Conservation (phyloP, 305 asterid genomes). For the Fraxinus xanthoxyloides region DNA sequence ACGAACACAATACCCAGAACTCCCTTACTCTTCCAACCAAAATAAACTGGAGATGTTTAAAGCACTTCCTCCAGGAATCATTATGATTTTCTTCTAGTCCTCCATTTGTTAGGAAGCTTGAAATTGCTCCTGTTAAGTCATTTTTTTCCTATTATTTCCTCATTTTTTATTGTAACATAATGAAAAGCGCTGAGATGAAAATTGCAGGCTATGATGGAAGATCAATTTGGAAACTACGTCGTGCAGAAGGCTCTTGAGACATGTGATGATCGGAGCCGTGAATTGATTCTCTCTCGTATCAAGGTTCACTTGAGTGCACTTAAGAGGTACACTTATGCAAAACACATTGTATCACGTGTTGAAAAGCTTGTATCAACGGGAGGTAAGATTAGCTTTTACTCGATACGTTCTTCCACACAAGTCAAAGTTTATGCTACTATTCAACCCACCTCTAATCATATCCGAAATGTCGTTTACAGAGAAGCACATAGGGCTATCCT, state of each 20-base stretch:
- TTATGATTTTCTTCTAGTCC: neutral
- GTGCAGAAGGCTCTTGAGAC: conserved; percentile 86
- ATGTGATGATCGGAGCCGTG: conserved; percentile 66
- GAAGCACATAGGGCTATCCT: conserved; percentile 40
- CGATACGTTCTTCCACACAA: neutral
- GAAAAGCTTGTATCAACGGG: conserved; percentile 82
- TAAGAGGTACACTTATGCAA: conserved; percentile 83
- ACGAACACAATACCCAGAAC: neutral
- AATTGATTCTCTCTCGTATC: conserved; percentile 68
- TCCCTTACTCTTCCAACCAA: neutral
- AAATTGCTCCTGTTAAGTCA: neutral
- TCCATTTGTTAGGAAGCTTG: neutral
- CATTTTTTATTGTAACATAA: neutral
- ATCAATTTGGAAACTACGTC: conserved; percentile 83
- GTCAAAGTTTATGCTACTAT: neutral
- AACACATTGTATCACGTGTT: conserved; percentile 82
- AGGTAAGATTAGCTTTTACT: conserved; percentile 38
- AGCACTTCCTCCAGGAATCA: neutral
- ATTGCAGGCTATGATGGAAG: conserved; percentile 92
- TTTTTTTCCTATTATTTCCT: neutral
- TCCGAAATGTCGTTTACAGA: conserved; percentile 33
- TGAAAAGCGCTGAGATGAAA: neutral
- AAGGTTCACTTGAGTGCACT: conserved; percentile 76
- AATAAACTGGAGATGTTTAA: neutral
- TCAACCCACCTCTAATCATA: neutral